phyloP scores from a whole-genome alignment of 768 basidiomycete species.

The Boletus subparvulus region DNA sequence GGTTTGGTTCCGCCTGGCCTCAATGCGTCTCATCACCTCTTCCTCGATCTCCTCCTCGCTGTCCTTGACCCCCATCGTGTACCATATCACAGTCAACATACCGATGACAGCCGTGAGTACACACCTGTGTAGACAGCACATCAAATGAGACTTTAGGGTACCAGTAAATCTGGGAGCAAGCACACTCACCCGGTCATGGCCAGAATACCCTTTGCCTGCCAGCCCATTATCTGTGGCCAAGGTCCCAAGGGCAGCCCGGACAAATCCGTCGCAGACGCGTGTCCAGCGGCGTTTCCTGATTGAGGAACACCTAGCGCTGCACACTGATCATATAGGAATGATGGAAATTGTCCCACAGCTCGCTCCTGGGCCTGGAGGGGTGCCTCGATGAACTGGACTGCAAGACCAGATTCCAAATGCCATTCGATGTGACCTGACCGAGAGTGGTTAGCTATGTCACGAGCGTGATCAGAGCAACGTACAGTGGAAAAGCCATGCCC shows the following conservation, averaged over 20 bases:
- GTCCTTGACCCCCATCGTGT: slow-evolving; percentile 69
- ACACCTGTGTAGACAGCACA: slow-evolving; percentile 48
- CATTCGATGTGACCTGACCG: slow-evolving; percentile 76
- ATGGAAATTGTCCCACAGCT: slow-evolving; percentile 47
- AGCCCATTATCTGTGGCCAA: slow-evolving; percentile 69
- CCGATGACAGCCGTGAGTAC: slow-evolving; percentile 83
- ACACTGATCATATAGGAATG: slow-evolving; percentile 71
- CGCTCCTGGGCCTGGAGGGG: slow-evolving; percentile 66
- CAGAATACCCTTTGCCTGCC: slow-evolving; percentile 69
- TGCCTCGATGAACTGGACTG: slow-evolving; percentile 81
- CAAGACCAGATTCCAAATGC: slow-evolving; percentile 84
- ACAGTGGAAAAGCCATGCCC: slow-evolving; percentile 86
- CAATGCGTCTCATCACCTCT: slow-evolving; percentile 57
- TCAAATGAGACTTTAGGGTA: slow-evolving; percentile 3
- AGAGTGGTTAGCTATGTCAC: background rate
- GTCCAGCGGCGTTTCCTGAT: slow-evolving; percentile 88
- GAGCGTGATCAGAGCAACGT: slow-evolving; percentile 27
- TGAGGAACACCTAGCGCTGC: slow-evolving; percentile 51
- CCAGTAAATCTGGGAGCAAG: background rate
- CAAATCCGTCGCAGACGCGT: slow-evolving; percentile 67
- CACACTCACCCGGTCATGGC: slow-evolving; percentile 69
- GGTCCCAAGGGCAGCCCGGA: slow-evolving; percentile 65
- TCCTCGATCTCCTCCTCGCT: slow-evolving; percentile 81
- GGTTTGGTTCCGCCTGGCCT: slow-evolving; percentile 52
- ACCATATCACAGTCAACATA: slow-evolving; percentile 84